Base-by-base conservation (phyloP, 495 filamentous ascomycete species). In the Penicillium pancosmium region DNA sequence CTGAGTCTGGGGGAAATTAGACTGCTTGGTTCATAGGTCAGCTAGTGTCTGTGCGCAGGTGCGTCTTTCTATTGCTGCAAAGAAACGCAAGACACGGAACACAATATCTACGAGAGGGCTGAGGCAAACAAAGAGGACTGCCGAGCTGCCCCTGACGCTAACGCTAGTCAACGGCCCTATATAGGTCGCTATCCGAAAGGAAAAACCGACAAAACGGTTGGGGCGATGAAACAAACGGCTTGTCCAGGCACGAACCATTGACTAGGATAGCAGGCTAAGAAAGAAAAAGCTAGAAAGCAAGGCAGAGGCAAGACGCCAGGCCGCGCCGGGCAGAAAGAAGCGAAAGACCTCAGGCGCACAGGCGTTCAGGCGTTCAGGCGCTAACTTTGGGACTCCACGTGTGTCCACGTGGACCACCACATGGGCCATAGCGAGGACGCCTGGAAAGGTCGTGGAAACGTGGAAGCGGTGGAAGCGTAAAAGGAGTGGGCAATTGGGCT, bases 401-500 rank as follows among this genome's bases (percentile, higher is more conserved):
- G 73, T 66, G 65, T 68, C 65, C 73, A 76, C 73, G 73, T 76
- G 73, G 62, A 67, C 69, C 56, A 70, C 71, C 56, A 70, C 71
- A 74, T 74, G 71, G 71, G 60, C 67, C 63, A 64, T 63, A 50
- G 41, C 52, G 62, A 68, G 67, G 58, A 49, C 64, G 63, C 66
- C 57, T 74, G 56, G 69, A 74, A 74, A 64, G 63, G 56, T 54
- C 54, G 52, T 68, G 63, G 69, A 71, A 43, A 21, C 54, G 52
- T 68, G 63, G 23, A 44, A 12, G 41, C n/a, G 62, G 38, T 9
- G n/a, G 41, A 16, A 18, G 41, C 41, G n/a, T 44, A 10, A 44
- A 44, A 60, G 44, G 46, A 55, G 27, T 31, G 27, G 27, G 27
- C 27, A 8, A 7, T 50, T 55, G 50, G 19, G 34, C 52, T 55